Conservation (phyloP, 1,284 basidiomycete species). For the Tremellales sp. region DNA sequence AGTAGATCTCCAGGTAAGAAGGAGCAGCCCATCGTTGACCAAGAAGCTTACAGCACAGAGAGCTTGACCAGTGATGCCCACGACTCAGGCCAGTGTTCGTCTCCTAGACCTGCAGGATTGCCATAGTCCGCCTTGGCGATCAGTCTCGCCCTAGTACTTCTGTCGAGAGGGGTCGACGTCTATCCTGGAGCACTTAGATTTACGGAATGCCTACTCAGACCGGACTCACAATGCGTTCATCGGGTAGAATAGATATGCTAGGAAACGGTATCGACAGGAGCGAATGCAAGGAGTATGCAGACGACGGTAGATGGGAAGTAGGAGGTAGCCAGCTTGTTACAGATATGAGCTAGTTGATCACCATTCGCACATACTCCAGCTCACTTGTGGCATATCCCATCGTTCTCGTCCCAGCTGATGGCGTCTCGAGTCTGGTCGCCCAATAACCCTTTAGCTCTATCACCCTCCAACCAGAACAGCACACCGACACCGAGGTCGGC, state of each 20-base stretch:
- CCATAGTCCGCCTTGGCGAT: slow-evolving; percentile 3
- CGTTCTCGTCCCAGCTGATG: slow-evolving; percentile 27
- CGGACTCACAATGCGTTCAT: slow-evolving; percentile 20
- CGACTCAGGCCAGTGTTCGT: slow-evolving; percentile 12
- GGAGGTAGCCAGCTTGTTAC: slow-evolving; percentile 25
- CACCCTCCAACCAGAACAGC: slow-evolving; percentile 17
- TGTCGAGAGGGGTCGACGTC: slow-evolving; percentile 19
- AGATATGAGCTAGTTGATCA: background rate
- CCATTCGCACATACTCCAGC: background rate
- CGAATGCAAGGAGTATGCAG: slow-evolving; percentile 20
- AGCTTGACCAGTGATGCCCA: slow-evolving; percentile 15
- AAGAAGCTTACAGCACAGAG: slow-evolving; percentile 11
- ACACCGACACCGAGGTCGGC: slow-evolving; percentile 7
- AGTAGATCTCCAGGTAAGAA: background rate
- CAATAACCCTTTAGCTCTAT: slow-evolving; percentile 15
- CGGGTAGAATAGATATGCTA: slow-evolving; percentile 16
- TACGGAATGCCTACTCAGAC: background rate
- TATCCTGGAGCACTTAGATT: slow-evolving; percentile 3
- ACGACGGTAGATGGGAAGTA: slow-evolving; percentile 13
- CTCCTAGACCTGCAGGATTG: slow-evolving; percentile 13
- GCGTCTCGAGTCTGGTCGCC: slow-evolving; percentile 7
- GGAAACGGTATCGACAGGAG: slow-evolving; percentile 16
- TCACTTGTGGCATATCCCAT: slow-evolving; percentile 23
- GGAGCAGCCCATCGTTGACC: background rate
- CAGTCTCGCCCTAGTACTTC: slow-evolving; percentile 10